Percentiles rank a stretch among this genome's conserved stretches.
Evolutionary conservation across 768 basidiomycete genomes (phyloP).

Genomic region (Kwoniella pini): DNA sequence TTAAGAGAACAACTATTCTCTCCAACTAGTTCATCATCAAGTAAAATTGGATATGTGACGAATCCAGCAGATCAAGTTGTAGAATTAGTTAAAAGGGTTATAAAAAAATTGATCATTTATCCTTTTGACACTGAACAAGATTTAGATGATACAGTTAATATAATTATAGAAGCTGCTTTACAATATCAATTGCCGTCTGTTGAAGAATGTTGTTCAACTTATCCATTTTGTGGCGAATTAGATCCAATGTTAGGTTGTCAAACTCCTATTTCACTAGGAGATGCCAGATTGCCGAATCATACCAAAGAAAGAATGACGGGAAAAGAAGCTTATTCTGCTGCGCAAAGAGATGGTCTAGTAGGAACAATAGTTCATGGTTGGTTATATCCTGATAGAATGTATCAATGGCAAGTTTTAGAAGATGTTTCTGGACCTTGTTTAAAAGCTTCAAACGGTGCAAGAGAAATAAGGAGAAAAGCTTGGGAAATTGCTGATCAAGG

Average conservation of each 20-base stretch:
- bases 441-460: slow-evolving; percentile 28
- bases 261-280: slow-evolving; percentile 12
- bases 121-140: slow-evolving; percentile 34
- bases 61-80: slow-evolving; percentile 49
- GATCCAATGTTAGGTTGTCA: slow-evolving; percentile 18
- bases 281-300: neutral
- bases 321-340: slow-evolving; percentile 22
- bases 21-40: slow-evolving; percentile 12
- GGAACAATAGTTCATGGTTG: slow-evolving; percentile 30
- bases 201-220: slow-evolving; percentile 32
- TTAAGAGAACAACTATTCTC: slow-evolving; percentile 43
- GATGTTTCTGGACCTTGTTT: slow-evolving; percentile 39
- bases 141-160: slow-evolving; percentile 39
- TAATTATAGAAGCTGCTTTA: slow-evolving; percentile 49
- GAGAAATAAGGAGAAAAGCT: slow-evolving; percentile 30
- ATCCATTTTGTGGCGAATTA: slow-evolving; percentile 41
- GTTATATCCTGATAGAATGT: slow-evolving; percentile 44
- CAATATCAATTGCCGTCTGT: slow-evolving; percentile 47
- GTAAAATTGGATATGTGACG: neutral
- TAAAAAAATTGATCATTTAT: slow-evolving; percentile 37
- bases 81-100: slow-evolving; percentile 39
- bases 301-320: slow-evolving; percentile 6
- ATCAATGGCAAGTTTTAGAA: slow-evolving; percentile 44
- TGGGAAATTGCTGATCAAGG: slow-evolving; percentile 41
- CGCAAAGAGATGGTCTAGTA: slow-evolving; percentile 31